phyloP scores from a whole-genome alignment of 129 eudicot species.

The Pittosporum tobira region DNA sequence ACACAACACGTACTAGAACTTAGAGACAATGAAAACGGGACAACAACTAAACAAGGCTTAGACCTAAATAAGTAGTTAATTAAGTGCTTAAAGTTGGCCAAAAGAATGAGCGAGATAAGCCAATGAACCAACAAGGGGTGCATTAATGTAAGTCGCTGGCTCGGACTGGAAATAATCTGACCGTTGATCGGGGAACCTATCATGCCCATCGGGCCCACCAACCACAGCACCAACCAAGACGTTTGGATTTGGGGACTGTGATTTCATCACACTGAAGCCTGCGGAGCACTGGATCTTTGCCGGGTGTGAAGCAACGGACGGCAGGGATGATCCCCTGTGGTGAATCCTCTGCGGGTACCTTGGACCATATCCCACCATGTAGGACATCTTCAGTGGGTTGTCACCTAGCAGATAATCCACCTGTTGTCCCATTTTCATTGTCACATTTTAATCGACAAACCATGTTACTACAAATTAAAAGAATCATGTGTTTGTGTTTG shows the following conservation, averaged over 20 bases:
- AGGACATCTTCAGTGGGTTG: constrained; percentile 84
- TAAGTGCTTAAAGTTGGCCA: constrained; percentile 56
- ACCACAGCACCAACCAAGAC: constrained; percentile 68
- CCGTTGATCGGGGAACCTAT: constrained; percentile 77
- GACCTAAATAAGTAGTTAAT: no score
- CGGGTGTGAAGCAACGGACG: constrained; percentile 68
- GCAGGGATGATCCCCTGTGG: constrained; percentile 95
- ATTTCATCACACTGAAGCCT: constrained; percentile 62
- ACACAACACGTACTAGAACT: background rate
- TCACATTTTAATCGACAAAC: background rate
- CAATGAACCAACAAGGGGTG: constrained; percentile 93
- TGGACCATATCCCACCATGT: constrained; percentile 94
- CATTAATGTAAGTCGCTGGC: constrained; percentile 92
- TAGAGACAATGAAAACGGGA: no score
- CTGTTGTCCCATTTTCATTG: constrained; percentile 15
- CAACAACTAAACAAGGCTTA: no score
- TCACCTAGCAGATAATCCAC: constrained; percentile 85
- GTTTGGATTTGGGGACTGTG: constrained; percentile 75
- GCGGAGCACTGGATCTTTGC: constrained; percentile 67
- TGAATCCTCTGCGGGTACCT: constrained; percentile 81
- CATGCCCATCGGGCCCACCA: constrained; percentile 87
- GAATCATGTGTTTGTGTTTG: no score
- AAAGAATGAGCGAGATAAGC: constrained; percentile 92
- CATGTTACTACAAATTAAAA: background rate
- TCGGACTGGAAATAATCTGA: constrained; percentile 89